phyloP scores from a whole-genome alignment of 140 eudicot species.

The Stevia rebaudiana region DNA sequence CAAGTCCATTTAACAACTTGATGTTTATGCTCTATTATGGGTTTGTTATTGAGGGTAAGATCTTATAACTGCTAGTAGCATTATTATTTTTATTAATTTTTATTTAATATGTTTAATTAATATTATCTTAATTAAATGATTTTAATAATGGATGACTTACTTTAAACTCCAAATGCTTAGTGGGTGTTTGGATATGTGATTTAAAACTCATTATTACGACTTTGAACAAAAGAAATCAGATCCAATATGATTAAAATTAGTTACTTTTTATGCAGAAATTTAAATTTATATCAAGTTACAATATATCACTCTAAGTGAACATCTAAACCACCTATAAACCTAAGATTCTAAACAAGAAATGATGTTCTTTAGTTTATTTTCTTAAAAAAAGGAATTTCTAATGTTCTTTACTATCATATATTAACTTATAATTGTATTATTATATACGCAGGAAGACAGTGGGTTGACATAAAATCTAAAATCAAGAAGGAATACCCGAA shows the following conservation, averaged over 20 bases:
- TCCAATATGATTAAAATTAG: not conserved
- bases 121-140: slow-evolving; percentile 1
- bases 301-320: not conserved
- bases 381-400: not conserved
- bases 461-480: slow-evolving; percentile 71
- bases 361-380: not conserved
- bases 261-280: not conserved
- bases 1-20: slow-evolving; percentile 83
- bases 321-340: not conserved
- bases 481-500: slow-evolving; percentile 78
- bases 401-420: slow-evolving; percentile 2
- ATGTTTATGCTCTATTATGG: slow-evolving; percentile 91
- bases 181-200: not conserved
- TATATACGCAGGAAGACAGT: slow-evolving; percentile 48
- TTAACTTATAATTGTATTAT: not conserved
- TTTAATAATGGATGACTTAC: not conserved
- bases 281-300: not conserved
- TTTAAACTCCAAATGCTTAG: not conserved
- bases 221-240: not conserved
- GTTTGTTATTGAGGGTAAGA: slow-evolving; percentile 74
- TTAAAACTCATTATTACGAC: not conserved
- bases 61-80: not conserved
- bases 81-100: not conserved
- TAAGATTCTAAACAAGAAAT: not conserved
- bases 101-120: not conserved